These are phyloP conservation scores for Cynanchum wilfordii DNA, from an alignment of 257 asterid species.

Conservation along the genomic window DNA sequence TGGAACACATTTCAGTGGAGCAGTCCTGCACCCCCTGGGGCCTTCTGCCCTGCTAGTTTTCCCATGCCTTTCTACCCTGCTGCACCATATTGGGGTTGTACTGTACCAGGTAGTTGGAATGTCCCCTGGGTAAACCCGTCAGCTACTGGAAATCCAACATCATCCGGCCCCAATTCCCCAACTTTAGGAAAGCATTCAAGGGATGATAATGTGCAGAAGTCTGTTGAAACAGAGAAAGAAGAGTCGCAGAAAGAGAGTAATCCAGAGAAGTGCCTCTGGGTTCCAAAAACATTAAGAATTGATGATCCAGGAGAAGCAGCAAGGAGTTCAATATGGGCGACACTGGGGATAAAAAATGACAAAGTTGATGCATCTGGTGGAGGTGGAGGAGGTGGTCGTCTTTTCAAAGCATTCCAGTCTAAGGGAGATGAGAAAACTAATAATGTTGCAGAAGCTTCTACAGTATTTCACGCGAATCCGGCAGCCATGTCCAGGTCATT, in stretches of 20 bases:
- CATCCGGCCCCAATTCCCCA: slow-evolving; percentile 36
- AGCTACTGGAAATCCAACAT: slow-evolving; percentile 15
- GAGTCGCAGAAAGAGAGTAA: slow-evolving; percentile 25
- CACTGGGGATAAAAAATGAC: slow-evolving; percentile 56
- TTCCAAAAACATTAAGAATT: slow-evolving; percentile 69
- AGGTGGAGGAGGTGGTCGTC: slow-evolving; percentile 39
- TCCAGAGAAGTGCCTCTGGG: slow-evolving; percentile 54
- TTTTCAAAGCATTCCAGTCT: slow-evolving; percentile 50
- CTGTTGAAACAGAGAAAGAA: slow-evolving; percentile 8
- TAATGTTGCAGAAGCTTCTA: slow-evolving; percentile 36
- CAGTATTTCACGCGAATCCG: slow-evolving; percentile 72
- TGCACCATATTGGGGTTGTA: slow-evolving; percentile 66
- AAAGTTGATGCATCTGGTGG: slow-evolving; percentile 34
- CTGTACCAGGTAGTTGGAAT: slow-evolving; percentile 34
- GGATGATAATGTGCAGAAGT: slow-evolving; percentile 34
- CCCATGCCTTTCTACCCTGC: slow-evolving; percentile 58
- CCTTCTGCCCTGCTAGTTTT: slow-evolving; percentile 38
- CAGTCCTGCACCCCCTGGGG: slow-evolving; percentile 34
- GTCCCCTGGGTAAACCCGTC: slow-evolving; percentile 34
- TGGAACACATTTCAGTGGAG: slow-evolving; percentile 58
- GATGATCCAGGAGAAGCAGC: slow-evolving; percentile 71
- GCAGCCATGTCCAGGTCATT: slow-evolving; percentile 74
- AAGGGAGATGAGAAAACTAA: slow-evolving; percentile 38
- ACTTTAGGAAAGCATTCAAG: slow-evolving; percentile 53
- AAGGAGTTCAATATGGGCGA: slow-evolving; percentile 75